These are phyloP conservation scores for Psilocybe cubensis DNA, from an alignment of 768 basidiomycete species.

Conservation along the genomic window DNA sequence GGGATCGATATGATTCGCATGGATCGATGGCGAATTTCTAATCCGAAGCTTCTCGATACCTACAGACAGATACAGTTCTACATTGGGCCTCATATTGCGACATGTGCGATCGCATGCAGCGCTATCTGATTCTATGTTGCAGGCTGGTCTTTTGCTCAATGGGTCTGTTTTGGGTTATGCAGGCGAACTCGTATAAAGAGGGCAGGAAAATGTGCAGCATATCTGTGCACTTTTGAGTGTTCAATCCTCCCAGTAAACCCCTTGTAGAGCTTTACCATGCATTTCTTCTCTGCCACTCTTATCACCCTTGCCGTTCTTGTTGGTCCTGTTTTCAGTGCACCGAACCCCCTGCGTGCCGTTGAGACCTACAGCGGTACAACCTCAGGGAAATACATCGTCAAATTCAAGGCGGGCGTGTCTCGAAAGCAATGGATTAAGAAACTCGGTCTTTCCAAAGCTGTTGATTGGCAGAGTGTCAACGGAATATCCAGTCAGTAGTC, in stretches of 20 bases:
- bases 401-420: slow-evolving; percentile 30
- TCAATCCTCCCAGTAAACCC: neutral
- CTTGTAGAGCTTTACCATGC: neutral
- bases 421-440: slow-evolving; percentile 12
- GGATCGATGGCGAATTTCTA: neutral
- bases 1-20: too few species aligned
- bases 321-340: slow-evolving; percentile 11
- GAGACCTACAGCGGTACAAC: slow-evolving; percentile 27
- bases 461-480: slow-evolving; percentile 32
- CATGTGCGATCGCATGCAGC: neutral
- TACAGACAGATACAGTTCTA: neutral
- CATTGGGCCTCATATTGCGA: neutral
- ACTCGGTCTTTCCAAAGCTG: slow-evolving; percentile 4
- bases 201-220: neutral
- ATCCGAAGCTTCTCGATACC: neutral
- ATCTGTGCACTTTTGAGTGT: neutral
- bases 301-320: neutral
- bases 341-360: slow-evolving; percentile 20
- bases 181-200: neutral
- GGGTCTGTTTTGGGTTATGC: too few species aligned
- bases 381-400: slow-evolving; percentile 32
- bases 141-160: neutral
- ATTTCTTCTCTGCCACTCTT: neutral
- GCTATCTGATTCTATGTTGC: neutral
- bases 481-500: slow-evolving; percentile 32